These are phyloP conservation scores for Trichosporon faecale DNA, from an alignment of 1,284 basidiomycete species.

Conservation along the genomic window DNA sequence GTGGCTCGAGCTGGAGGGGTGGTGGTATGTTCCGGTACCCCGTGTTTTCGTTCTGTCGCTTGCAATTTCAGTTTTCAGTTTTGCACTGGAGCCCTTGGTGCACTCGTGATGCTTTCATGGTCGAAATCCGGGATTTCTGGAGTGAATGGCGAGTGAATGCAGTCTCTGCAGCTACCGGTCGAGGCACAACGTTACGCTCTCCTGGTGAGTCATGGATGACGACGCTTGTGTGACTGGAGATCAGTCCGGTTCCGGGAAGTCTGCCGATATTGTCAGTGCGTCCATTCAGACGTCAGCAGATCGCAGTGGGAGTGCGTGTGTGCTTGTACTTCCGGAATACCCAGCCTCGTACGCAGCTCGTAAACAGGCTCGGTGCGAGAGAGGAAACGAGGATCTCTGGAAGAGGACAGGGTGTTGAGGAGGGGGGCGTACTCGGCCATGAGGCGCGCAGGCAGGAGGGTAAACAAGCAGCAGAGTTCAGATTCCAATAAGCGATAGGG, in stretches of 20 bases:
- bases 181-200: background rate
- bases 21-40: background rate
- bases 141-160: background rate
- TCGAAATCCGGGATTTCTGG: background rate
- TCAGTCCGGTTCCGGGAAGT: background rate
- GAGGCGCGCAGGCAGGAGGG: background rate
- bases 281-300: background rate
- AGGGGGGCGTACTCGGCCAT: background rate
- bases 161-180: background rate
- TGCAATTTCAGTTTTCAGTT: background rate
- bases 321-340: background rate
- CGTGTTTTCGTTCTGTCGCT: background rate
- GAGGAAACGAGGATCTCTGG: background rate
- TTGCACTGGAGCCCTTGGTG: background rate
- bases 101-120: background rate
- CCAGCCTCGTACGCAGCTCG: too few species aligned
- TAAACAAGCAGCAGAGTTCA: background rate
- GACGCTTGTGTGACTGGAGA: background rate
- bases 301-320: background rate
- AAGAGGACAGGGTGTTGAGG: background rate
- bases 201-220: constrained; percentile 1
- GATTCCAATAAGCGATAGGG: background rate
- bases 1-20: background rate
- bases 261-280: background rate
- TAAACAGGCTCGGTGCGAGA: background rate